phyloP scores from a whole-genome alignment of 495 filamentous ascomycete species.

The Xylaria flabelliformis region DNA sequence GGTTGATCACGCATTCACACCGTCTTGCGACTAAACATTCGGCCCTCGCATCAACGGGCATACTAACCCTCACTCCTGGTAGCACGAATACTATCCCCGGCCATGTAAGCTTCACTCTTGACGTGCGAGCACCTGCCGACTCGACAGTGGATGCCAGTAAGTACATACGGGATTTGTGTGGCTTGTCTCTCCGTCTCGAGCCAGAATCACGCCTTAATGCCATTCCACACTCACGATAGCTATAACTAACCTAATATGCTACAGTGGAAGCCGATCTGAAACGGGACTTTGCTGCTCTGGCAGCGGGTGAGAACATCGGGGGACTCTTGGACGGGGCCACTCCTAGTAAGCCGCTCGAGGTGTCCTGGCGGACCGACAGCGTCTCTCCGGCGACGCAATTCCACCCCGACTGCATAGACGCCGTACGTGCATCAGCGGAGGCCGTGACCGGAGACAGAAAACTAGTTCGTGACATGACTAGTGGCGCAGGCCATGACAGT shows the following conservation, averaged over 20 bases:
- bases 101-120: conserved; percentile 70
- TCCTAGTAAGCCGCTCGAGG: conserved; percentile 31
- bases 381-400: conserved; percentile 69
- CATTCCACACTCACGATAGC: not conserved
- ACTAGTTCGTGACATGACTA: conserved; percentile 55
- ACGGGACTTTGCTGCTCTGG: conserved; percentile 39
- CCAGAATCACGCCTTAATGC: not conserved
- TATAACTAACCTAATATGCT: not conserved
- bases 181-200: not conserved
- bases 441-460: conserved; percentile 48
- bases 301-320: conserved; percentile 33
- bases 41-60: conserved; percentile 74
- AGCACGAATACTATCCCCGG: conserved; percentile 78
- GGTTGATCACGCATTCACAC: conserved; percentile 71
- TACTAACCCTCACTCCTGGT: conserved; percentile 62
- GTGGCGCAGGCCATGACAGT: conserved; percentile 67
- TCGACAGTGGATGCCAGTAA: conserved; percentile 51
- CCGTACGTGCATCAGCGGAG: conserved; percentile 66
- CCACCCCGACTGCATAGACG: conserved; percentile 71
- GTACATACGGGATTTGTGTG: not conserved
- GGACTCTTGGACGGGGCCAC: conserved; percentile 31
- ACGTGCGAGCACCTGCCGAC: conserved; percentile 70
- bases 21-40: conserved; percentile 62
- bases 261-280: conserved; percentile 35
- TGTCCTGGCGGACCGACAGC: conserved; percentile 42